Conservation (phyloP, 2,329 filamentous ascomycete species). For the Paracoccidioides lutzii region DNA sequence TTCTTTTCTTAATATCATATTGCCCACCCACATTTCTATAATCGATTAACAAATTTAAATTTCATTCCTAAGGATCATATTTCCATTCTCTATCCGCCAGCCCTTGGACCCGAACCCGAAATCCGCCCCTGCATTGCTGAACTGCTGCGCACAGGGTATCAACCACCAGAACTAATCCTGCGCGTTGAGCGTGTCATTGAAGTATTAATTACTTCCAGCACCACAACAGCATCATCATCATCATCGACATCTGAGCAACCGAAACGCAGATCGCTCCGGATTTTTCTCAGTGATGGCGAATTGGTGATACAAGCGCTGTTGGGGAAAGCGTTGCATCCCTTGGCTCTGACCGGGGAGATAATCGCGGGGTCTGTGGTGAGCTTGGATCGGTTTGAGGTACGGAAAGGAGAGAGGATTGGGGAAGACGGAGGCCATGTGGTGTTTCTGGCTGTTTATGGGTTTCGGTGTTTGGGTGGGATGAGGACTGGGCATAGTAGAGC, state of each 20-base stretch:
- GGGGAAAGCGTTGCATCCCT: slow-evolving; percentile 9
- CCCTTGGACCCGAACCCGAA: not conserved
- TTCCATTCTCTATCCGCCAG: not conserved
- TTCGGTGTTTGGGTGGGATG: slow-evolving; percentile 6
- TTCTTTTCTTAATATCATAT: not conserved
- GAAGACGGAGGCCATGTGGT: slow-evolving; percentile 11
- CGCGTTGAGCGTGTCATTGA: slow-evolving; percentile 18
- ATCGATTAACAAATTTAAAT: not conserved
- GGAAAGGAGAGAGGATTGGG: slow-evolving; percentile 12
- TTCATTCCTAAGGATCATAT: not conserved
- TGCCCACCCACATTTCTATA: not conserved
- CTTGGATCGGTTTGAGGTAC: slow-evolving; percentile 14
- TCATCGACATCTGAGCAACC: not conserved
- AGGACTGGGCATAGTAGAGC: not conserved
- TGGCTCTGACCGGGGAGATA: slow-evolving; percentile 9
- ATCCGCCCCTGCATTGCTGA: slow-evolving; percentile 18
- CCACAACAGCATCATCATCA: not conserved
- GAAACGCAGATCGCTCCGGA: slow-evolving; percentile 7
- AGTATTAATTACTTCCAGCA: not conserved
- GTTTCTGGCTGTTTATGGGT: slow-evolving; percentile 17
- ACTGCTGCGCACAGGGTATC: slow-evolving; percentile 18
- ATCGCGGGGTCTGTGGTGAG: slow-evolving; percentile 12
- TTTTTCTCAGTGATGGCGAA: slow-evolving; percentile 18
- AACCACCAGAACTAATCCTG: slow-evolving; percentile 15
- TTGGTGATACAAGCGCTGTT: slow-evolving; percentile 19